phyloP scores from a whole-genome alignment of 495 filamentous ascomycete species.

The Penicillium dipodomyicola region DNA sequence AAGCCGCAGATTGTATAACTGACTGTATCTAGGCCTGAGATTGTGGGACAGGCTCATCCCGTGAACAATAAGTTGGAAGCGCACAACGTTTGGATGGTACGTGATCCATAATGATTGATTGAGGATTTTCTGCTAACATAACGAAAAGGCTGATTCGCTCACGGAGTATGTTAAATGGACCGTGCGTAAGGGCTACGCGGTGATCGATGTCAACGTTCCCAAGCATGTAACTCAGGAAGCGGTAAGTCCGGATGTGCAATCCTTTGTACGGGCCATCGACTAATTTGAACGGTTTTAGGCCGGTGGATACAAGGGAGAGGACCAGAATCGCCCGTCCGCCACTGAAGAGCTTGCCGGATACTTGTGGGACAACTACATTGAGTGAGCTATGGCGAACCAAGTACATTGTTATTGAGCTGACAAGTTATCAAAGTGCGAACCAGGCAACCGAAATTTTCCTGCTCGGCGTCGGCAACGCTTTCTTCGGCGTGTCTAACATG shows the following conservation, averaged over 20 bases:
- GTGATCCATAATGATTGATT: constrained; percentile 31
- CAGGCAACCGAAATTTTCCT: constrained; percentile 72
- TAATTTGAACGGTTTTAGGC: constrained; percentile 32
- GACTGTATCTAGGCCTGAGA: constrained; percentile 57
- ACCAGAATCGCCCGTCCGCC: constrained; percentile 45
- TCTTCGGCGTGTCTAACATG: constrained; percentile 66
- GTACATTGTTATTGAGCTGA: constrained; percentile 1
- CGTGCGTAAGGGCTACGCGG: constrained; percentile 63
- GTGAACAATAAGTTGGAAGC: constrained; percentile 68
- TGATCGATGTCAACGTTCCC: constrained; percentile 89
- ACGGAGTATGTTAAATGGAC: constrained; percentile 83
- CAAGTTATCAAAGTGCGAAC: constrained; percentile 47
- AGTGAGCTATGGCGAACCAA: constrained; percentile 42
- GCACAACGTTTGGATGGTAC: constrained; percentile 83
- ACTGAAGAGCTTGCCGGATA: constrained; percentile 78
- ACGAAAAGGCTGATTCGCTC: constrained; percentile 69
- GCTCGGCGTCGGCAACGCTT: constrained; percentile 77
- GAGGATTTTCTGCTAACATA: constrained; percentile 39
- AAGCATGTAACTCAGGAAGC: constrained; percentile 55
- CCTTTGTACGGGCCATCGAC: neutral
- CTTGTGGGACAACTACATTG: constrained; percentile 96
- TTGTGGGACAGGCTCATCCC: constrained; percentile 65
- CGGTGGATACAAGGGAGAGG: constrained; percentile 42
- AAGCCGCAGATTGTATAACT: neutral
- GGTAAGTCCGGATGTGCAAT: constrained; percentile 18